phyloP scores from a whole-genome alignment of 805 yeast species.

The Yarrowia osloensis region DNA sequence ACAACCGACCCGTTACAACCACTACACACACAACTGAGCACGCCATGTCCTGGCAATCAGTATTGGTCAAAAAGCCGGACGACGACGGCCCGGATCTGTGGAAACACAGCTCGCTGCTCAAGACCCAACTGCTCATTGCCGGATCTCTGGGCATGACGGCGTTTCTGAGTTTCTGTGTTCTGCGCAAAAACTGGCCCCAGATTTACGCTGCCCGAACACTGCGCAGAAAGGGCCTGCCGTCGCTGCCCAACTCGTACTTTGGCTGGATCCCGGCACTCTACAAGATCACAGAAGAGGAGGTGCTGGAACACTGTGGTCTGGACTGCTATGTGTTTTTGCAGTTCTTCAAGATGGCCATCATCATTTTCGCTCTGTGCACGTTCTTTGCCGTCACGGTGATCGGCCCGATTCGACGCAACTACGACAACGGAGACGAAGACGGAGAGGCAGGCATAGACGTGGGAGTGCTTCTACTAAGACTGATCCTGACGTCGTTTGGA shows the following conservation, averaged over 20 bases:
- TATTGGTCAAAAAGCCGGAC: slow-evolving; percentile 10
- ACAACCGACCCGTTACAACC: neutral
- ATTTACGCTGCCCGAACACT: slow-evolving; percentile 79
- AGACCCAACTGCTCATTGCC: slow-evolving; percentile 77
- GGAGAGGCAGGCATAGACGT: neutral
- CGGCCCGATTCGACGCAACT: slow-evolving; percentile 82
- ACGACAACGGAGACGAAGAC: slow-evolving; percentile 51
- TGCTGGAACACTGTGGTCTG: slow-evolving; percentile 85
- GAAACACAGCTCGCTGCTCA: slow-evolving; percentile 56
- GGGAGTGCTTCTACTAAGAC: neutral
- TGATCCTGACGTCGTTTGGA: neutral
- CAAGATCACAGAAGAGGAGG: slow-evolving; percentile 67
- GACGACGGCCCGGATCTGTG: slow-evolving; percentile 33
- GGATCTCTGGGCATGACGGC: slow-evolving; percentile 66
- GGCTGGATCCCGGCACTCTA: slow-evolving; percentile 79
- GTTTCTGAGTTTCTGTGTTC: slow-evolving; percentile 64
- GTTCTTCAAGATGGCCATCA: slow-evolving; percentile 86
- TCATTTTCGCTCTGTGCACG: slow-evolving; percentile 62
- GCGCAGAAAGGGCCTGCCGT: slow-evolving; percentile 52
- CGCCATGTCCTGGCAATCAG: slow-evolving; percentile 18
- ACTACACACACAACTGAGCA: neutral
- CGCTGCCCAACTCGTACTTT: slow-evolving; percentile 61
- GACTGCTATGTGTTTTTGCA: slow-evolving; percentile 92
- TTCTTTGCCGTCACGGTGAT: slow-evolving; percentile 71
- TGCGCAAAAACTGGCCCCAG: slow-evolving; percentile 74